Evolutionary conservation across 2,329 filamentous ascomycete species (phyloP).

Genomic region (Chalaropsis thielavioides): DNA sequence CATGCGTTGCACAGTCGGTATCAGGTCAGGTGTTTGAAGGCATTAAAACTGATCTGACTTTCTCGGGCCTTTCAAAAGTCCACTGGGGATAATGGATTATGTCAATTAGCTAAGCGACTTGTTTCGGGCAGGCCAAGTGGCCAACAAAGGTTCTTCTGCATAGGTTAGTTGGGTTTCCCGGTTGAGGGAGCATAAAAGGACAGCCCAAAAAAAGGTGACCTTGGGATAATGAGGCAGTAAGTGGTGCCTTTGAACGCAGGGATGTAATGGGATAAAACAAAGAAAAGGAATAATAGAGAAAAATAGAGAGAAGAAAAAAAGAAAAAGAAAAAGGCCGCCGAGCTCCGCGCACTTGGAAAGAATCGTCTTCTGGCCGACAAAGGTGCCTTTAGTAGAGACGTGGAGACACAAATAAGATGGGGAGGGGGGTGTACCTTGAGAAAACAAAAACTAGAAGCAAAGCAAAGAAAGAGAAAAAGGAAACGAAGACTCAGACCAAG

Average conservation of each 20-base stretch:
- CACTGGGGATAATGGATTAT: neutral
- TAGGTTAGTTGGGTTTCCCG: neutral
- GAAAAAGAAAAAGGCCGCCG: neutral
- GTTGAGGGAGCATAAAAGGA: neutral
- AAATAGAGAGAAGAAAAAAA: slow-evolving; percentile 1
- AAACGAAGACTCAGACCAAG: neutral
- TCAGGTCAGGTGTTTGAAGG: neutral
- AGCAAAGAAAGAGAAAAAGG: slow-evolving; percentile 2
- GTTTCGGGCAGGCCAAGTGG: neutral
- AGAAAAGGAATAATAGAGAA: neutral
- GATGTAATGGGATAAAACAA: slow-evolving; percentile 3
- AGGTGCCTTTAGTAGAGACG: neutral
- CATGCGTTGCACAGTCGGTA: neutral
- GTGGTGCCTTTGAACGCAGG: neutral
- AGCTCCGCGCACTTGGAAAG: neutral
- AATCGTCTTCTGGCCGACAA: neutral
- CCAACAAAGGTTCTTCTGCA: slow-evolving; percentile 6
- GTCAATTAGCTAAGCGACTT: neutral
- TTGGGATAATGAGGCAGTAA: neutral
- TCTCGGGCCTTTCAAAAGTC: neutral
- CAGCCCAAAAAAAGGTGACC: neutral
- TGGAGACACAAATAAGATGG: neutral
- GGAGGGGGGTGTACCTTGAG: neutral
- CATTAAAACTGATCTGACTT: neutral
- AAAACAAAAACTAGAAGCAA: neutral